phyloP scores from a whole-genome alignment of 805 yeast genomes.

The Pichia thaimueangensis region DNA sequence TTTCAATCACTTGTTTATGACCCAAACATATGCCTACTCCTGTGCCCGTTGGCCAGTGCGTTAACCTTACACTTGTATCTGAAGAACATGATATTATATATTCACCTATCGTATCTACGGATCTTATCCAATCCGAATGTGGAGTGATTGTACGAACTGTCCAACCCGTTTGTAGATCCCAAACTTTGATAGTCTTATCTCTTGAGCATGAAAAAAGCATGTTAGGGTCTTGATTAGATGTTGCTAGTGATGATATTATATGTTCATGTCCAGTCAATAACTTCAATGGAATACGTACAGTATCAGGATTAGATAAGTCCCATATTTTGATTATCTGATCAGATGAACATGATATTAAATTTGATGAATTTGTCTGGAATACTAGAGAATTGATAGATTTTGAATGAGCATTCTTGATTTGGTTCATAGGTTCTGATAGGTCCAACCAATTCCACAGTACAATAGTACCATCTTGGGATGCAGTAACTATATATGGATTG shows the following conservation, averaged over 20 bases:
- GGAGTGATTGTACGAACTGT: slow-evolving; percentile 61
- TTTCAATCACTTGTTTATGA: slow-evolving; percentile 80
- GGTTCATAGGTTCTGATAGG: slow-evolving; percentile 51
- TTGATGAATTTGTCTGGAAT: slow-evolving; percentile 41
- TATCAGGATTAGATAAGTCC: slow-evolving; percentile 37
- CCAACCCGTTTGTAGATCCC: slow-evolving; percentile 68
- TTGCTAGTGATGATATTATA: slow-evolving; percentile 59
- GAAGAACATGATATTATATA: slow-evolving; percentile 68
- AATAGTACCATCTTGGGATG: slow-evolving; percentile 66
- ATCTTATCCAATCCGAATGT: slow-evolving; percentile 85
- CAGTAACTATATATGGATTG: slow-evolving; percentile 59
- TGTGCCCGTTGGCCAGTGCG: slow-evolving; percentile 59
- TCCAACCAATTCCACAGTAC: slow-evolving; percentile 66
- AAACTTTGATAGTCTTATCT: slow-evolving; percentile 52
- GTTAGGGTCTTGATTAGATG: slow-evolving; percentile 40
- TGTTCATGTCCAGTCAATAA: slow-evolving; percentile 84
- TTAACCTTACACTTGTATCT: slow-evolving; percentile 66
- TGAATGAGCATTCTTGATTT: slow-evolving; percentile 66
- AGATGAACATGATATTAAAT: slow-evolving; percentile 43
- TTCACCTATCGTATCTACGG: slow-evolving; percentile 37
- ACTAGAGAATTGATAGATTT: slow-evolving; percentile 53
- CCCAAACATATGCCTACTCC: slow-evolving; percentile 65
- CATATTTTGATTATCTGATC: slow-evolving; percentile 61
- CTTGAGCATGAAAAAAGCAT: slow-evolving; percentile 57
- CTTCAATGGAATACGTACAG: slow-evolving; percentile 35